Percentiles rank a stretch among this genome's conserved stretches.
These are phyloP conservation scores for Rhizopogon vinicolor DNA, from an alignment of 768 basidiomycete species.

Conservation along the genomic window DNA sequence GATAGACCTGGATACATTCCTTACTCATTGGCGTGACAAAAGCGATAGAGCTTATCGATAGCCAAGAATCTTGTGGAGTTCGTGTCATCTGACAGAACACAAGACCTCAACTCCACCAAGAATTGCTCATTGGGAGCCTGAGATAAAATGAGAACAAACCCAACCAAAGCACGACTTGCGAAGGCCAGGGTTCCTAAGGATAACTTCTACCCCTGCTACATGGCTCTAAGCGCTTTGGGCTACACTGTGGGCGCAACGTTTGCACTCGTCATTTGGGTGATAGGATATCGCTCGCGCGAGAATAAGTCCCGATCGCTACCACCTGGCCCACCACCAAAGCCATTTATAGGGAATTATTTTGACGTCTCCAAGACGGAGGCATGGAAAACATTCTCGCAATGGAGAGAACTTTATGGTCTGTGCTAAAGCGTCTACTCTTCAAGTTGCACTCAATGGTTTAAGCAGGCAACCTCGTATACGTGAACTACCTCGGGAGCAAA, in stretches of 20 bases:
- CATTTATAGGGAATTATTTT: constrained; percentile 21
- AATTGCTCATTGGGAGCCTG: background rate
- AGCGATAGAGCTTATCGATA: background rate
- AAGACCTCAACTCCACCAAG: background rate
- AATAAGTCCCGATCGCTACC: constrained; percentile 13
- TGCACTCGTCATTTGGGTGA: background rate
- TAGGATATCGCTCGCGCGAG: background rate
- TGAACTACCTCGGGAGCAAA: constrained; percentile 5
- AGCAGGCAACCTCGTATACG: constrained; percentile 14
- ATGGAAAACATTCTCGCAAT: constrained; percentile 20
- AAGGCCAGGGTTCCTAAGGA: background rate
- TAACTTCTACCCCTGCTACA: background rate
- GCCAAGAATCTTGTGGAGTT: background rate
- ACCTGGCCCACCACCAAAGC: constrained; percentile 21
- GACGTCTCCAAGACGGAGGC: constrained; percentile 15
- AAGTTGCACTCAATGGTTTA: background rate
- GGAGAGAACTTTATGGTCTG: constrained; percentile 12
- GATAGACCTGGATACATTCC: background rate
- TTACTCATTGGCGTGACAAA: no score
- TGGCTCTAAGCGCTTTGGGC: background rate
- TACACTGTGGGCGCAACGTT: background rate
- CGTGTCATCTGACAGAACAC: background rate
- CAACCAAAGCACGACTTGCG: background rate
- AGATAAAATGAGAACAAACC: background rate
- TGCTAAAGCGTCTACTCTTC: background rate